A percentile compares a stretch with the other conserved stretches of the same genome.
Evolutionary conservation across 805 yeast genomes (phyloP).

Genomic region (Pichia cephalocereana): DNA sequence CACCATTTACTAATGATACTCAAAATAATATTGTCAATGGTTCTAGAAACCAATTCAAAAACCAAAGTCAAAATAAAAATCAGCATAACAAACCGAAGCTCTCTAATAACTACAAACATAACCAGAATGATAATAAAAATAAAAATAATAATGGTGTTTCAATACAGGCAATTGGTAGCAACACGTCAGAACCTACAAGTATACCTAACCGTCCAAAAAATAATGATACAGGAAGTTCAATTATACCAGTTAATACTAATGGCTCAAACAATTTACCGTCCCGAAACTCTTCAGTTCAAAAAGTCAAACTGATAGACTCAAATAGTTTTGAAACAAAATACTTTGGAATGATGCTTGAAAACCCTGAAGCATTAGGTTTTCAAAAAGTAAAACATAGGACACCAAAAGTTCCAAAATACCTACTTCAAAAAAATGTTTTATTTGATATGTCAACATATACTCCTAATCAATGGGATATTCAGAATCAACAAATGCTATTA

Average conservation of each 20-base stretch:
- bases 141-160: too few relatives aligned
- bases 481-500: constrained; percentile 59
- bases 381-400: constrained; percentile 13
- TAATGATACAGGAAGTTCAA: background rate
- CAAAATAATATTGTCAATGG: background rate
- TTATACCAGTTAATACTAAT: background rate
- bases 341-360: constrained; percentile 22
- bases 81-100: too few relatives aligned
- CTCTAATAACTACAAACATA: too few relatives aligned
- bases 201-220: background rate
- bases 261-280: background rate
- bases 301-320: background rate
- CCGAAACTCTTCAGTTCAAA: background rate
- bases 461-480: constrained; percentile 57
- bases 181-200: background rate
- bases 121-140: too few relatives aligned
- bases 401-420: constrained; percentile 22
- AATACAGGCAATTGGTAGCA: too few relatives aligned
- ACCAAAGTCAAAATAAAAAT: too few relatives aligned
- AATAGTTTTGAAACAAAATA: constrained; percentile 18
- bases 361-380: constrained; percentile 25
- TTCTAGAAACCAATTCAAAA: too few relatives aligned
- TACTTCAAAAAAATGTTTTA: constrained; percentile 24
- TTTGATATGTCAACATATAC: constrained; percentile 27
- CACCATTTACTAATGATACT: background rate